A percentile compares a stretch with the other conserved stretches of the same genome.
phyloP scores from a whole-genome alignment of 306 rosid genomes.

The Quillaja saponaria region DNA sequence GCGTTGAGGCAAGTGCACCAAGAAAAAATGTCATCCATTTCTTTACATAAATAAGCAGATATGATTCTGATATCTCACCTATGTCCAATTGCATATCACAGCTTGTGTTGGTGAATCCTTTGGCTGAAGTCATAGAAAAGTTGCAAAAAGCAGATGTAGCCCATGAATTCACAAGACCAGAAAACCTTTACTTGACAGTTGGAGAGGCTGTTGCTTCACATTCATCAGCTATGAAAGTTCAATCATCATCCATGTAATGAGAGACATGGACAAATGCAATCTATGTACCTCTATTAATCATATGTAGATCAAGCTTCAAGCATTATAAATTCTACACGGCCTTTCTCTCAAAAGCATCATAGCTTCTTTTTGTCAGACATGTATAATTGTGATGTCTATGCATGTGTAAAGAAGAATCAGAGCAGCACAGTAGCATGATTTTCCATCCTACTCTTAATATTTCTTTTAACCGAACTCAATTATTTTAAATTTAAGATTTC shows the following conservation, averaged over 20 bases:
- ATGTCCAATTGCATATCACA: conserved; percentile 31
- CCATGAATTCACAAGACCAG: conserved; percentile 38
- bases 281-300: too few relatives aligned
- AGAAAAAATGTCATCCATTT: conserved; percentile 3
- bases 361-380: too few relatives aligned
- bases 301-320: too few relatives aligned
- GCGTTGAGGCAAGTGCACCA: conserved; percentile 52
- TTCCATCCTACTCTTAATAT: too few relatives aligned
- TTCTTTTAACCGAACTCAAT: too few relatives aligned
- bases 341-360: too few relatives aligned
- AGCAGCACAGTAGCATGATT: too few relatives aligned
- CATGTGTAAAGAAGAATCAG: too few relatives aligned
- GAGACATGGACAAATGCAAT: conserved; percentile 17
- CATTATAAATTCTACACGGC: too few relatives aligned
- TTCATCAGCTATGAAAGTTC: conserved; percentile 47
- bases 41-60: neutral
- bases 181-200: conserved; percentile 65
- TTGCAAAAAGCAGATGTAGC: conserved; percentile 54
- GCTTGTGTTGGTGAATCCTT: conserved; percentile 89
- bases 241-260: conserved; percentile 30
- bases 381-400: too few relatives aligned
- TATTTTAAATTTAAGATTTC: too few relatives aligned
- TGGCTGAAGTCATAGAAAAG: conserved; percentile 79
- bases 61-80: conserved; percentile 1
- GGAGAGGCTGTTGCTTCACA: conserved; percentile 74